phyloP scores from a whole-genome alignment of 768 basidiomycete species.

The Tulasnella sp. region DNA sequence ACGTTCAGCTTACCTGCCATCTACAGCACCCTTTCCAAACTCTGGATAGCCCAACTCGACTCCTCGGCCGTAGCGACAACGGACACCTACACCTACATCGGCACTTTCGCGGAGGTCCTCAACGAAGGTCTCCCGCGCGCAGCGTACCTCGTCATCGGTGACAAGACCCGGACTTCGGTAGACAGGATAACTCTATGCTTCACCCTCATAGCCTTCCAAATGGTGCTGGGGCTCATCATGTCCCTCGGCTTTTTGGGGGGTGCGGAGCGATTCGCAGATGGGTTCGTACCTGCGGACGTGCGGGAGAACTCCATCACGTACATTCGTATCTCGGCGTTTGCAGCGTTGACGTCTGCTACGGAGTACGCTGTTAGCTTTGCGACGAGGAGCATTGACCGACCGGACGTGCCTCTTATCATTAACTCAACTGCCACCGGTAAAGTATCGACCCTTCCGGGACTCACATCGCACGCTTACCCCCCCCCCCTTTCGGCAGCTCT shows the following conservation, averaged over 20 bases:
- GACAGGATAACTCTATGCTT: slow-evolving; percentile 8
- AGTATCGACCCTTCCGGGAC: background rate
- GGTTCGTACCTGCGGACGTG: slow-evolving; percentile 17
- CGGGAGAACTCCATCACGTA: slow-evolving; percentile 14
- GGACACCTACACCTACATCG: slow-evolving; percentile 17
- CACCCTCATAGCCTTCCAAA: slow-evolving; percentile 18
- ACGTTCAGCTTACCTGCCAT: slow-evolving; percentile 19
- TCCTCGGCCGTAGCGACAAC: slow-evolving; percentile 16
- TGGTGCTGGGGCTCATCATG: slow-evolving; percentile 15
- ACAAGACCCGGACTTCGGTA: slow-evolving; percentile 3
- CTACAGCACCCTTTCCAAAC: slow-evolving; percentile 18
- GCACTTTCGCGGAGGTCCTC: slow-evolving; percentile 16
- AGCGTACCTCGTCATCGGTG: slow-evolving; percentile 15
- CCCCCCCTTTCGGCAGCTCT: background rate
- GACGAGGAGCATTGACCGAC: slow-evolving; percentile 17
- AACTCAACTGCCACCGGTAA: background rate
- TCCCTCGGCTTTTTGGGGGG: slow-evolving; percentile 17
- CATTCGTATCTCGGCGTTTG: slow-evolving; percentile 16
- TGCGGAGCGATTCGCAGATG: slow-evolving; percentile 13
- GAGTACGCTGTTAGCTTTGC: slow-evolving; percentile 10
- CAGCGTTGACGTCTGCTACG: slow-evolving; percentile 12
- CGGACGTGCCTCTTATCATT: slow-evolving; percentile 18
- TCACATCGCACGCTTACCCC: background rate
- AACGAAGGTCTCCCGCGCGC: slow-evolving; percentile 20
- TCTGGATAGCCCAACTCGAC: slow-evolving; percentile 20